A percentile compares a stretch with the other conserved stretches of the same genome.
Conservation (phyloP, 495 filamentous ascomycete species). For the Hypomontagnella submonticulosa region DNA sequence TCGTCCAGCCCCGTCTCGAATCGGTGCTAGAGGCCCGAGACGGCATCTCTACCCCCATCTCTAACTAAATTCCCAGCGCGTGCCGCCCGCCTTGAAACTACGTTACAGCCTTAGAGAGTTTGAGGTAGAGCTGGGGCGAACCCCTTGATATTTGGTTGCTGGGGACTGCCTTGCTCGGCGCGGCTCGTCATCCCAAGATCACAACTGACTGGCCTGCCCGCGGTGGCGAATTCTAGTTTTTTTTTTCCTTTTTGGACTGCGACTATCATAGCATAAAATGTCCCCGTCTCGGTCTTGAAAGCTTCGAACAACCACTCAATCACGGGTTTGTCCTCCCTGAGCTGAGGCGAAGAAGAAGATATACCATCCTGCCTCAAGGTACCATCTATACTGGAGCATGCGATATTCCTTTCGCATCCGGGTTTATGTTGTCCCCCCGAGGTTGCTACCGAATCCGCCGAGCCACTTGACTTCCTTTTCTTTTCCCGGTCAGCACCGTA, state of each 20-base stretch:
- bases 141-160: constrained; percentile 30
- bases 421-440: constrained; percentile 39
- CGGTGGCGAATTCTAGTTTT: constrained; percentile 38
- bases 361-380: constrained; percentile 37
- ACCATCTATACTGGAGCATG: constrained; percentile 39
- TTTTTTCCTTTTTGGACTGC: no score
- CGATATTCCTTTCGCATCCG: constrained; percentile 40
- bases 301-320: constrained; percentile 19
- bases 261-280: constrained; percentile 36
- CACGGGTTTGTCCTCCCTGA: constrained; percentile 26
- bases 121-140: constrained; percentile 44
- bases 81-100: constrained; percentile 38
- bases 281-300: constrained; percentile 24
- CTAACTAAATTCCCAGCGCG: constrained; percentile 29
- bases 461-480: constrained; percentile 42
- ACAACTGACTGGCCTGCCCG: constrained; percentile 11
- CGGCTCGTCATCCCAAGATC: constrained; percentile 28
- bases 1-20: constrained; percentile 40
- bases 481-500: constrained; percentile 42
- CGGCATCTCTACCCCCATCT: constrained; percentile 30
- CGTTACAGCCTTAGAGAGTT: constrained; percentile 42
- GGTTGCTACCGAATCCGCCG: constrained; percentile 43
- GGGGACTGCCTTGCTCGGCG: constrained; percentile 36
- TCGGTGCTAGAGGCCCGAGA: constrained; percentile 43
- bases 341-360: constrained; percentile 32